Evolutionary conservation across 2,329 filamentous ascomycete genomes (phyloP).

Genomic region (Xylaria multiplex): DNA sequence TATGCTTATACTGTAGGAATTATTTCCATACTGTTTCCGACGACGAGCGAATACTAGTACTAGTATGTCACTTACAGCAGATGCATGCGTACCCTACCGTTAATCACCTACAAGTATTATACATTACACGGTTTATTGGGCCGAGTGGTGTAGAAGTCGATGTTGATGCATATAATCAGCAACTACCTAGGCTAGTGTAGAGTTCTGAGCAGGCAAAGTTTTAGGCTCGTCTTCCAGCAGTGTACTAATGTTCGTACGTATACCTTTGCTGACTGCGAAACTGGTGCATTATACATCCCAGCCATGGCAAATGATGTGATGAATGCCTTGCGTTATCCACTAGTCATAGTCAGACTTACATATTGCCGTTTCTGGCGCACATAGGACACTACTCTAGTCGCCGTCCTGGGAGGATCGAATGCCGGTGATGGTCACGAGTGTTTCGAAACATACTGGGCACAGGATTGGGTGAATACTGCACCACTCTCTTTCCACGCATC

Average conservation of each 20-base stretch:
- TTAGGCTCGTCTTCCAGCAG: conserved; percentile 6
- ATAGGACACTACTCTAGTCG: neutral
- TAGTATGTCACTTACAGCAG: neutral
- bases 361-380: neutral
- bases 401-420: conserved; percentile 2
- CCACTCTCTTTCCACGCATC: neutral
- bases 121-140: neutral
- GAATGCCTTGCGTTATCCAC: conserved; percentile 7
- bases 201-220: conserved; percentile 14
- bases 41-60: neutral
- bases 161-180: conserved; percentile 14
- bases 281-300: conserved; percentile 14
- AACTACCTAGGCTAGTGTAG: neutral
- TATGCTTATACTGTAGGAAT: neutral
- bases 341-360: neutral
- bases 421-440: conserved; percentile 19
- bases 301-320: conserved; percentile 9
- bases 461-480: neutral
- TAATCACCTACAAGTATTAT: conserved; percentile 1
- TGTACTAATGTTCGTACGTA: conserved; percentile 4
- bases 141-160: conserved; percentile 9
- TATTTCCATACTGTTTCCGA: conserved; percentile 2
- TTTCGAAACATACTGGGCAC: conserved; percentile 20
- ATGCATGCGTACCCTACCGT: conserved; percentile 15
- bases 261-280: conserved; percentile 22